phyloP scores from a whole-genome alignment of 73 alveolate species.

The Durusdinium trenchii region DNA sequence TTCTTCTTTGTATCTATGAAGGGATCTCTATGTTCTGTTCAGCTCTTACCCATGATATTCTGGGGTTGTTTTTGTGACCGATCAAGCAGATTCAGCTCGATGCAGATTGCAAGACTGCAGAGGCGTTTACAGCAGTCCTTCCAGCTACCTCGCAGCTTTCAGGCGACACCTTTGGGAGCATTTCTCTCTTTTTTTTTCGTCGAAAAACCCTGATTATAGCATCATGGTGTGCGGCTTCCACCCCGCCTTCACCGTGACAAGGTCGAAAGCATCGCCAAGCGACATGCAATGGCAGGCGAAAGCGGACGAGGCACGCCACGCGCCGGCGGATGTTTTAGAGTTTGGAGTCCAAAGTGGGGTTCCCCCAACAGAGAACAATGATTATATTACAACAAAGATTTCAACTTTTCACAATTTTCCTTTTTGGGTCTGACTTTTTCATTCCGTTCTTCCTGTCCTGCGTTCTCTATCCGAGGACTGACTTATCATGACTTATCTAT shows the following conservation, averaged over 20 bases:
- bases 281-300: slow-evolving; percentile 63
- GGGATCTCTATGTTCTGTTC: no score
- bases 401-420: no score
- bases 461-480: no score
- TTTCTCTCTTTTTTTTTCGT: neutral
- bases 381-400: no score
- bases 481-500: no score
- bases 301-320: slow-evolving; percentile 87
- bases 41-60: neutral
- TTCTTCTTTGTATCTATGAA: no score
- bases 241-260: neutral
- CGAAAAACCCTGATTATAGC: neutral
- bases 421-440: no score
- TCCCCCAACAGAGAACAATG: no score
- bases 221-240: no score
- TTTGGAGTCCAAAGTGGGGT: no score
- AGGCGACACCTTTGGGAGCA: no score
- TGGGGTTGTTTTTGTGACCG: neutral
- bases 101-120: neutral
- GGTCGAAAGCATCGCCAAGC: slow-evolving; percentile 29
- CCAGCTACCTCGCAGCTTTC: slow-evolving; percentile 46
- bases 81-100: neutral
- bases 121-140: slow-evolving; percentile 16
- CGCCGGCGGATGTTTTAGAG: neutral
- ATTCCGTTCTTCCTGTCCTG: no score